Conservation (phyloP, 176 grass and related monocot species). For the Juncus inflexus region DNA sequence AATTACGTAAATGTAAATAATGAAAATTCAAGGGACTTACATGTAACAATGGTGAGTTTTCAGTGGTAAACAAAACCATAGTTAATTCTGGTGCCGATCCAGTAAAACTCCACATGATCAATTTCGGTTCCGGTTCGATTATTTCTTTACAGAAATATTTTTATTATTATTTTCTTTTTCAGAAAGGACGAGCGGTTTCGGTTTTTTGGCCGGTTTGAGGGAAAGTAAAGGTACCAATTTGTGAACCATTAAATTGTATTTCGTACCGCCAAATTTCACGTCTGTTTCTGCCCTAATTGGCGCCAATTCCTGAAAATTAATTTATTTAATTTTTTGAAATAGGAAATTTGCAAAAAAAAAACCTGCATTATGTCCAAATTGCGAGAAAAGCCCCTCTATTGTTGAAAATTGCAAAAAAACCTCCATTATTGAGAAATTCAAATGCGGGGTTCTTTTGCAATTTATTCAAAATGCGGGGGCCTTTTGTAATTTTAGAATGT, state of each 20-base stretch:
- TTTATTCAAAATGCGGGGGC: too few relatives aligned
- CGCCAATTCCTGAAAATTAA: conserved; percentile 40
- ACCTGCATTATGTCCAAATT: too few relatives aligned
- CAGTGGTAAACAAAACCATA: conserved; percentile 58
- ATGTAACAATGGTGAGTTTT: conserved; percentile 61
- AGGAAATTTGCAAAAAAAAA: too few relatives aligned
- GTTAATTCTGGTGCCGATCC: conserved; percentile 60
- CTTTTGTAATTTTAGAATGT: too few relatives aligned
- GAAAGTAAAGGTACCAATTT: conserved; percentile 74
- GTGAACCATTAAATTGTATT: conserved; percentile 68
- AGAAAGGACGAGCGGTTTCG: conserved; percentile 56
- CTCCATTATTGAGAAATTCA: neutral
- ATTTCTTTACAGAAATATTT: conserved; percentile 37
- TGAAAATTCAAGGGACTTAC: conserved; percentile 55
- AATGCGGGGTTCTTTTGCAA: too few relatives aligned
- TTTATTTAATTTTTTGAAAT: conserved; percentile 11
- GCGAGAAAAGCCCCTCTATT: too few relatives aligned
- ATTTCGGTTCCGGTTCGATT: conserved; percentile 19
- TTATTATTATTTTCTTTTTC: conserved; percentile 29
- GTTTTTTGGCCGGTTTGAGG: conserved; percentile 53
- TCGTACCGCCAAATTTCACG: conserved; percentile 61
- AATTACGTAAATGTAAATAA: neutral
- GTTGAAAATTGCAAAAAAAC: too few relatives aligned
- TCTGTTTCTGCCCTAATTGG: conserved; percentile 70
- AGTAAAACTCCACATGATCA: conserved; percentile 53